Conservation (phyloP, 140 eudicot genomes). For the Cichorium intybus region DNA sequence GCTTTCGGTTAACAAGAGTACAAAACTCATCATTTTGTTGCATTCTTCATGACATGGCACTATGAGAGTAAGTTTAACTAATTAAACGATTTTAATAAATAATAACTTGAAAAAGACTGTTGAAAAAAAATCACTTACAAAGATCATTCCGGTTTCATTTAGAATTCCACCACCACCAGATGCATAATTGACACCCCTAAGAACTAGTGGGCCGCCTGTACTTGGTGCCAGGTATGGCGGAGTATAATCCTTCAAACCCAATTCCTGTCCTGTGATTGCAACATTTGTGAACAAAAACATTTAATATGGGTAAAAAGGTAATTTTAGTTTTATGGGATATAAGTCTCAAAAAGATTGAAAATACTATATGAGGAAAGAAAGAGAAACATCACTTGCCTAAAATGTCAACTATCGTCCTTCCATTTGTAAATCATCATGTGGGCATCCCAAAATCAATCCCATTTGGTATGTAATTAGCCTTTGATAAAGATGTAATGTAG, state of each 20-base stretch:
- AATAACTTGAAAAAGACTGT: neutral
- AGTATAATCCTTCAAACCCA: constrained; percentile 47
- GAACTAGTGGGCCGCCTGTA: constrained; percentile 43
- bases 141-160: constrained; percentile 61
- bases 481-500: constrained; percentile 63
- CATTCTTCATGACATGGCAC: neutral
- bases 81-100: neutral
- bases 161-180: constrained; percentile 94
- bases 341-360: neutral
- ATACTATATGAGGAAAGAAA: neutral
- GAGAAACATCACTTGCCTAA: constrained; percentile 56
- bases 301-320: neutral
- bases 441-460: constrained; percentile 94
- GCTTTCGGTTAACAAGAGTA: neutral
- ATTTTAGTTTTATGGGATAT: neutral
- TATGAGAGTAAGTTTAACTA: too few species aligned
- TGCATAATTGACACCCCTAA: constrained; percentile 80
- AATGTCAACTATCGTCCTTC: constrained; percentile 81
- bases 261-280: constrained; percentile 46
- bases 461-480: constrained; percentile 71
- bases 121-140: constrained; percentile 45
- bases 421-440: constrained; percentile 81
- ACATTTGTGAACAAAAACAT: neutral
- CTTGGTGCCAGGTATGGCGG: constrained; percentile 84
- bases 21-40: neutral